A percentile compares a stretch with the other conserved stretches of the same genome.
These are phyloP conservation scores for Panaeolus cyanescens DNA, from an alignment of 768 basidiomycete genomes.

Conservation along the genomic window DNA sequence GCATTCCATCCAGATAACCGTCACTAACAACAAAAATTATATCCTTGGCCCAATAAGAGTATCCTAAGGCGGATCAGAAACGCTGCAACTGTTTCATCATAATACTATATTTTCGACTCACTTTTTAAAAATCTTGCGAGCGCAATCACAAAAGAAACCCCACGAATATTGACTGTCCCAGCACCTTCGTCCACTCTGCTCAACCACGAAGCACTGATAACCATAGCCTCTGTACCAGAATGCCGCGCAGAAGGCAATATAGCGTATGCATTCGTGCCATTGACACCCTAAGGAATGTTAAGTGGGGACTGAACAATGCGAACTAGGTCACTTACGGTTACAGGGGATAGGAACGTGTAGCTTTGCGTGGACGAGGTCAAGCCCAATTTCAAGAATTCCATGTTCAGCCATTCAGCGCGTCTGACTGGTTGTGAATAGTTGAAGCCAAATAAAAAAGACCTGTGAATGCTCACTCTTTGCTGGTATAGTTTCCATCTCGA, in stretches of 20 bases:
- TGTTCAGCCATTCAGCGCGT: constrained; percentile 59
- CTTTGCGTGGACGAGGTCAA: constrained; percentile 67
- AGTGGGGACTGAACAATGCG: constrained; percentile 6
- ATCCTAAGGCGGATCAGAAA: constrained; percentile 47
- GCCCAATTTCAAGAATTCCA: constrained; percentile 76
- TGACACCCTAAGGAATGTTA: constrained; percentile 40
- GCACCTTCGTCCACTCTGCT: constrained; percentile 63
- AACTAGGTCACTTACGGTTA: constrained; percentile 45
- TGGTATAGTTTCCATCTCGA: constrained; percentile 63
- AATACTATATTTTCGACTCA: constrained; percentile 33
- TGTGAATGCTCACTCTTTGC: constrained; percentile 60
- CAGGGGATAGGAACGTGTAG: constrained; percentile 58
- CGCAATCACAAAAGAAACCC: constrained; percentile 81
- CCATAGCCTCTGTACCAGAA: constrained; percentile 92
- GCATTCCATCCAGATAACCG: constrained; percentile 87
- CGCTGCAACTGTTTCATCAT: neutral
- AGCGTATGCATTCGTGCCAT: constrained; percentile 83
- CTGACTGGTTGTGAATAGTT: constrained; percentile 37
- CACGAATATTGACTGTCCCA: constrained; percentile 76
- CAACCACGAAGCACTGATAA: constrained; percentile 90
- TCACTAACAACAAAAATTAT: constrained; percentile 89
- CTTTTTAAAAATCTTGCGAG: constrained; percentile 86
- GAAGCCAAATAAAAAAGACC: neutral
- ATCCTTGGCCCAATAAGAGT: constrained; percentile 95
- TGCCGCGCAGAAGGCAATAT: constrained; percentile 81